A percentile compares a stretch with the other conserved stretches of the same genome.
Conservation (phyloP, 257 asterid species). For the Solanum bulbocastanum region DNA sequence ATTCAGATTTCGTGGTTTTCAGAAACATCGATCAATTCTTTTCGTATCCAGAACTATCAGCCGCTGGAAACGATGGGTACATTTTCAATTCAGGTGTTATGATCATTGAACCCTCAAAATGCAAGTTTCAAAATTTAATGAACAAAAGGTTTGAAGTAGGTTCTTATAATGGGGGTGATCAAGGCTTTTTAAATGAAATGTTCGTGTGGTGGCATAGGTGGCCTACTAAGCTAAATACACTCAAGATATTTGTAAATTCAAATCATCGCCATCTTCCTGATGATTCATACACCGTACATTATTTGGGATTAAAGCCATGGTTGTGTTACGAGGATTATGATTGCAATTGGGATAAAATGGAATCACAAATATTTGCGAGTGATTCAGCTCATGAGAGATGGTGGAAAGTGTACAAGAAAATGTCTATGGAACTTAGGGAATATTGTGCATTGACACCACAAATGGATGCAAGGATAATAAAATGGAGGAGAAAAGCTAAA, state of each 20-base stretch:
- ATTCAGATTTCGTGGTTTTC: constrained; percentile 51
- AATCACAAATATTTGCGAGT: constrained; percentile 34
- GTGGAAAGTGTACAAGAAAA: constrained; percentile 47
- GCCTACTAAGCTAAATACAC: constrained; percentile 31
- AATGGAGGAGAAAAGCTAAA: constrained; percentile 27
- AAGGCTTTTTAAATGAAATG: constrained; percentile 63
- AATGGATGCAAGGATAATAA: constrained; percentile 19
- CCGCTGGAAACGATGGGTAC: constrained; percentile 21
- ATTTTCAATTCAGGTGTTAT: constrained; percentile 73
- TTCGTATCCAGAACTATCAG: constrained; percentile 41
- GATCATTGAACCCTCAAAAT: constrained; percentile 59
- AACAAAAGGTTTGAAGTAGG: constrained; percentile 16
- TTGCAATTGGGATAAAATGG: constrained; percentile 57
- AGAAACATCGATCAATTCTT: constrained; percentile 44
- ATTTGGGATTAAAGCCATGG: constrained; percentile 82
- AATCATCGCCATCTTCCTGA: constrained; percentile 1
- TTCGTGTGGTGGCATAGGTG: constrained; percentile 78
- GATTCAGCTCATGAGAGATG: constrained; percentile 49
- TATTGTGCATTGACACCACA: constrained; percentile 33
- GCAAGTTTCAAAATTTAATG: constrained; percentile 51
- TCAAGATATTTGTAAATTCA: constrained; percentile 23
- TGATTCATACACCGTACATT: constrained; percentile 36
- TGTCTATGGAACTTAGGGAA: constrained; percentile 32
- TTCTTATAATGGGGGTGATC: constrained; percentile 82
- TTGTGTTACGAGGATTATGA: constrained; percentile 57